Base-by-base conservation (phyloP, 164 flowering plant species). In the Nelumbo lutea region DNA sequence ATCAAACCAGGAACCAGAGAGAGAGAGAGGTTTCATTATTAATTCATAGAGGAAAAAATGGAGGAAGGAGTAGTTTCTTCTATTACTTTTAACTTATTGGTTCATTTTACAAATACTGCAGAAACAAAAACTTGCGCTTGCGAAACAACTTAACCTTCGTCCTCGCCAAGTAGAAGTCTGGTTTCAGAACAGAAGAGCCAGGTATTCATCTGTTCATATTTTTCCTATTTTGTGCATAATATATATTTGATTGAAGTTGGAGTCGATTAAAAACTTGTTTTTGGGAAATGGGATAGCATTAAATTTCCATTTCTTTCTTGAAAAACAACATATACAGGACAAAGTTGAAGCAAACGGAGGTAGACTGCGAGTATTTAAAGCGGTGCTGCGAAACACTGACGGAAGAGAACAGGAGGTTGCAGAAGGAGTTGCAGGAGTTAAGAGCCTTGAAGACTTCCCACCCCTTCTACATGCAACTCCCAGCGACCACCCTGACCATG, bases 111-210 rank as follows among this genome's bases (percentile, higher is more conserved):
- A 14, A 42, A 39, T 57, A 59, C 3, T 78, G 76, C 90, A 91
- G 97, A 92, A 92, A 69, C 96, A 92, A 60, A 90, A 92, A 72
- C 81, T 81, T 5, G 95, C 87, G 15, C 73, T 91, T 64, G 96
- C 97, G 11, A 90, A 83, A 58, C 89, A 87, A 70, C 75, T 92
- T 47, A 87, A 85, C 76, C 96, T 92, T 8, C 82, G 91, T 43
- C 90, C 96, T 10, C 82, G 97, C 42, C 97, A 92, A 73, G 97
- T 92, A 0, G 97, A 92, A 72, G 97, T 92, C 9, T 92, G 97
- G 97, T 92, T 92, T 72, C 97, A 92, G 66, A 92, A 92, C 75
- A 77, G 97, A 65, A 75, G 97, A 75, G 97, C 97, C 53, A 90
- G 97, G 95, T 89, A 72, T 44, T 1, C 7, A 42, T 27, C 27